Evolutionary conservation across 1,139 yeast genomes (phyloP), one percentile per base, ranked within the genome.

Genomic region (Taphrina wiesneri): DNA sequence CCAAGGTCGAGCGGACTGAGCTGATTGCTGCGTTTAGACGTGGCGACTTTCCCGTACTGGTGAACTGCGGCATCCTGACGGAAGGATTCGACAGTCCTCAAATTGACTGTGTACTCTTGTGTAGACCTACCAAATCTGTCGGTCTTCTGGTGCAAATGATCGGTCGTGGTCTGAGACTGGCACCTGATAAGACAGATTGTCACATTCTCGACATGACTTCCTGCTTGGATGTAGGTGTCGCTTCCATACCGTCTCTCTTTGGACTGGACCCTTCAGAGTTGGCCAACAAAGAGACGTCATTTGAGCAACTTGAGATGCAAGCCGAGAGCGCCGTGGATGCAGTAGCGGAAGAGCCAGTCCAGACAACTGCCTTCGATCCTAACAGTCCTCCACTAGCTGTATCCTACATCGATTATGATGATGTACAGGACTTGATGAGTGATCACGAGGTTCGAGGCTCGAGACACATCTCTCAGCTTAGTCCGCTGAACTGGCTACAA

Each of bases 11-110:
- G 54, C 78, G 98, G 49, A 80, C 78, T 13, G 73, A 75, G 0
- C 79, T 86, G 0, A 76, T 91, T 0, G 77, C 79, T 2, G 86
- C 83, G 56, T 92, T 92, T 73, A 82, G 80, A 69, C 72, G 76
- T 0, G 92, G 96, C 0, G 73, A 80, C 19, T 80, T 89, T 30
- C 85, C 87, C 2, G 96, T 93, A 0, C 76, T 92, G 32, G 83
- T 95, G 75, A 93, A 93, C 73, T 96, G 96, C 73, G 90, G 67
- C 39, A 90, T 92, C 2, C 87, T 92, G 71, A 92, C 97, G 0
- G 99, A 93, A 75, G 99, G 99, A 0, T 90, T 98, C 0, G 98
- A 92, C 76, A 86, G 92, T 25, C 98, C 98, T 1, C 86, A 87
- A 70, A 88, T 92, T 67, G 98, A 92, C 74, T 86, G 91, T 30